Base-by-base conservation (phyloP, 208 protist species). In the Novymonas esmeraldas region DNA sequence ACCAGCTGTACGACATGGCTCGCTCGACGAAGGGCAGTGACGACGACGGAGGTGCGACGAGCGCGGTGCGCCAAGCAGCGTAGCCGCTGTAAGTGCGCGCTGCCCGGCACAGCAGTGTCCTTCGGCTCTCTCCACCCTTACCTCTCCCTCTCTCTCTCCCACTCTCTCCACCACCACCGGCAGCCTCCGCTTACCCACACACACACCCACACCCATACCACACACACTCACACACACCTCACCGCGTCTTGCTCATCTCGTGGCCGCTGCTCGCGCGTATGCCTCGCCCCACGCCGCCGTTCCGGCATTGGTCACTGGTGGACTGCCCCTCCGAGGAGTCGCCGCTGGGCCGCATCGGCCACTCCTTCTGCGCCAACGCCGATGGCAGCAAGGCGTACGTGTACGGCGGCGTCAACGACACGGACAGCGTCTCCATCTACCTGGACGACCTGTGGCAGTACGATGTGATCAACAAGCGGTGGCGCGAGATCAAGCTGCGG, bases 341-440 rank as follows among this genome's bases (percentile, higher is more conserved):
- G 5, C 91, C 91, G 14, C 78, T 81, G 6, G 91, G 91, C 55
- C 75, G 91, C 22, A 96, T 96, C 68, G 91, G 91, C 4, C 91
- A 96, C 77, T 90, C 85, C 20, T 79, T 96, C 61, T 91, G 85
- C 67, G 76, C 85, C 55, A 87, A 90, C 65, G 71, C 44, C 31
- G 82, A 79, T 26, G 85, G 82, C 45, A 80, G 51, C 50, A 94
- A 90, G 58, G 84, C 89, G 5, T 94, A 91, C 76, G 78, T 96
- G 31, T 96, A 92, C 77, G 91, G 88, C 28, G 91, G 91, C 48
- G 86, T 94, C 28, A 93, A 93, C 70, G 91, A 96, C 68, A 83
- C 71, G 3, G 79, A 90, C 60, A 84, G 56, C 48, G 74, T 75
- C n/a, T 91, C 81, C 50, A 83, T 86, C 73, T 96, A 94, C 73